Conservation (phyloP, 495 filamentous ascomycete genomes). For the Echria macrotheca region DNA sequence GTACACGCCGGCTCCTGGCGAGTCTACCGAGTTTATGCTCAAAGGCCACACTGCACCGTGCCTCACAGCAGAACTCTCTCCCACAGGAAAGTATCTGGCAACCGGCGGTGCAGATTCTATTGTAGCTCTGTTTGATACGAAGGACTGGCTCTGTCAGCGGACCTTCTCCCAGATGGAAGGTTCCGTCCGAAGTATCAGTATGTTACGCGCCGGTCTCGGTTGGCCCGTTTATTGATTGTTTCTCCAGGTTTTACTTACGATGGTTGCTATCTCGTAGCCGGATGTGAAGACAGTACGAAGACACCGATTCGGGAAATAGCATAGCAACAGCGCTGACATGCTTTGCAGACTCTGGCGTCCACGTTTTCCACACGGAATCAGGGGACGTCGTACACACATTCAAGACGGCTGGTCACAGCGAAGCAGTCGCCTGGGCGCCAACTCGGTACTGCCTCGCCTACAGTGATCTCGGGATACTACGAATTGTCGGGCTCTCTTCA, state of each 20-base stretch:
- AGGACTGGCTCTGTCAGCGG: slow-evolving; percentile 81
- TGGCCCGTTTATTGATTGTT: too few species aligned
- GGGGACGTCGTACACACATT: slow-evolving; percentile 81
- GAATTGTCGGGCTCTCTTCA: slow-evolving; percentile 63
- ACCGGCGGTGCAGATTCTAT: slow-evolving; percentile 86
- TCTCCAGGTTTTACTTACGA: slow-evolving; percentile 76
- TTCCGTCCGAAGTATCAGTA: slow-evolving; percentile 73
- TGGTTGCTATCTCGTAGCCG: slow-evolving; percentile 78
- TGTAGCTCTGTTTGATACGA: slow-evolving; percentile 86
- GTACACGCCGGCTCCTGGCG: slow-evolving; percentile 30
- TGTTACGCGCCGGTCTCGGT: too few species aligned
- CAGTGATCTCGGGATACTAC: slow-evolving; percentile 73
- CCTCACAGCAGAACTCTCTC: slow-evolving; percentile 63
- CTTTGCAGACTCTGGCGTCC: slow-evolving; percentile 47
- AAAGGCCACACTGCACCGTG: slow-evolving; percentile 79
- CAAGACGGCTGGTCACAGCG: slow-evolving; percentile 57
- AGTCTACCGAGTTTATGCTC: slow-evolving; percentile 53
- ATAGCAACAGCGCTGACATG: slow-evolving; percentile 4
- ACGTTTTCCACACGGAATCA: slow-evolving; percentile 78
- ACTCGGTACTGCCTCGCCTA: slow-evolving; percentile 85
- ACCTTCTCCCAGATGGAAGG: slow-evolving; percentile 74
- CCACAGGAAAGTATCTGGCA: slow-evolving; percentile 74
- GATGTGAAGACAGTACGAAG: slow-evolving; percentile 68
- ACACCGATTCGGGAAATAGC: not conserved
- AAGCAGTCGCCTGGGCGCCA: slow-evolving; percentile 85